Percentiles rank a stretch among this genome's conserved stretches.
These are phyloP conservation scores for Picea abies DNA, from an alignment of 83 land plant genomes.

Conservation along the genomic window DNA sequence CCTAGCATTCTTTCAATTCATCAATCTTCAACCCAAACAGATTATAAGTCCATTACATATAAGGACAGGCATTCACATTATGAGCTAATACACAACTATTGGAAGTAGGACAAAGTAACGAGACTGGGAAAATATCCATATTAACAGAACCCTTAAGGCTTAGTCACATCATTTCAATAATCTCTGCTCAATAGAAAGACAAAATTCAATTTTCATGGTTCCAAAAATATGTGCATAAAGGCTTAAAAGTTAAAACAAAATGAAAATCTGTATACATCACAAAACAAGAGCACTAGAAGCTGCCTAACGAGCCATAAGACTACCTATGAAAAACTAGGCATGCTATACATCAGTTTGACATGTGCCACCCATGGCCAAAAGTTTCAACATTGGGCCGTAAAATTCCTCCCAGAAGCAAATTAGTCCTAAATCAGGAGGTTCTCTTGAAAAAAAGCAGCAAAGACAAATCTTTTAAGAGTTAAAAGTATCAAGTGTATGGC, in stretches of 20 bases:
- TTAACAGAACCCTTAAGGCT: background rate
- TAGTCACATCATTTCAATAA: background rate
- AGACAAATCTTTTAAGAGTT: background rate
- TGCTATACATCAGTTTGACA: background rate
- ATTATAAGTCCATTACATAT: background rate
- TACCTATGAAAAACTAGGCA: background rate
- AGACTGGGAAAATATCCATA: background rate
- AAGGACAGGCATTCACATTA: background rate
- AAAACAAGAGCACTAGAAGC: background rate
- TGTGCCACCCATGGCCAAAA: background rate
- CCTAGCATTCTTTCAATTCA: constrained; percentile 3
- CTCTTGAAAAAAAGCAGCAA: background rate
- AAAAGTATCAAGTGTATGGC: no score
- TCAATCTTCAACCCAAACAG: background rate
- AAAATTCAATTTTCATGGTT: background rate
- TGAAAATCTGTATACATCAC: background rate
- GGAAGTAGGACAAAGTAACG: no score
- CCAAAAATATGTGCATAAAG: background rate
- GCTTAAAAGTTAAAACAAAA: background rate
- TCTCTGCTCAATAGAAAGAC: background rate
- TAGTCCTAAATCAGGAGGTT: background rate
- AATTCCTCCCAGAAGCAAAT: background rate
- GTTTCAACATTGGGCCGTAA: background rate
- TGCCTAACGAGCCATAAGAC: background rate
- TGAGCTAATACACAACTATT: background rate